Base-by-base conservation (phyloP, 441 rosid genomes). In the Euphorbia celastroides region DNA sequence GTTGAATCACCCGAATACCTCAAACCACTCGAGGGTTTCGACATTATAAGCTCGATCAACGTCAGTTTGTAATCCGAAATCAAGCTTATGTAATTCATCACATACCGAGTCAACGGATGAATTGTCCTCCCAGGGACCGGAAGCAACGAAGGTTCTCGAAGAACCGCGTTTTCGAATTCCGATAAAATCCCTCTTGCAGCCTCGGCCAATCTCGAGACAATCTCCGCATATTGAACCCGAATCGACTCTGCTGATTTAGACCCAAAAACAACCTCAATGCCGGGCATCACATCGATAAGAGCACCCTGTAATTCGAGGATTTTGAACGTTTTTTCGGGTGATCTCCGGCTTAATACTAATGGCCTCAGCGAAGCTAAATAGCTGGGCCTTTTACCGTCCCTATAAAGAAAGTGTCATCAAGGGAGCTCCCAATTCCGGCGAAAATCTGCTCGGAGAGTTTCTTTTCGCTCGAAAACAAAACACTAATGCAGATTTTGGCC, bases 71-170 rank as follows among this genome's bases (percentile, higher is more conserved):
- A 92, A 72, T 88, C 97, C 9, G 97, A 89, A 2, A 92, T 81
- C 68, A 83, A 85, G 72, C 83, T 85, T 22, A 94, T 87, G 66
- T 92, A 94, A 72, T 92, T 94, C 88, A 94, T 77, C 6, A 89
- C 90, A 85, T 94, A 94, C 75, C 97, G 86, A 1, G 97, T 94
- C 51, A 94, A 67, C 0, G 97, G 99, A 73, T 92, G 99, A 63
- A 92, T 90, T 0, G 98, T 92, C 73, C 80, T 77, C 79, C 98
- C 31, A 81, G 84, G 79, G 79, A 93, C 56, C 72, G 76, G 64
- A 88, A 89, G 51, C 66, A 22, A 83, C 54, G 5, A 87, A 79
- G 10, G 94, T 78, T 74, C 90, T 82, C 22, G 78, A 65, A 92
- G 75, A 60, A 92, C 85, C 0, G 92, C 96, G 54, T 72, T 89